phyloP scores from a whole-genome alignment of 108 stramenopile species.

The Conticribra weissflogii region DNA sequence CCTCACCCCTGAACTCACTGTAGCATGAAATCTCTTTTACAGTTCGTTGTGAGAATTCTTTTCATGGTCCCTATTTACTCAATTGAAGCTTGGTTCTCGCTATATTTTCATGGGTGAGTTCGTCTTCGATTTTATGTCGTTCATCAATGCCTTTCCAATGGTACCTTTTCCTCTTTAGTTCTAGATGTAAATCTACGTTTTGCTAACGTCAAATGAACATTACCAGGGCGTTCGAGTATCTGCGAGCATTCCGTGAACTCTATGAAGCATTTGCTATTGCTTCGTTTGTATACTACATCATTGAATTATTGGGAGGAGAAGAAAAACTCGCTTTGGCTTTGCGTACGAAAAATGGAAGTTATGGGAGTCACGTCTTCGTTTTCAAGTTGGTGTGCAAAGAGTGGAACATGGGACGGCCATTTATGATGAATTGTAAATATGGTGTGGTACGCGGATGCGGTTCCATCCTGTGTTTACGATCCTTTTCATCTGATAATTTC shows the following conservation, averaged over 20 bases:
- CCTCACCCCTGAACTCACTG: too few species aligned
- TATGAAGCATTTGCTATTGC: slow-evolving; percentile 62
- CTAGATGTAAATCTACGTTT: slow-evolving; percentile 33
- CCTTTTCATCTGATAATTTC: not conserved
- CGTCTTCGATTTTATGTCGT: not conserved
- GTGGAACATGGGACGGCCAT: slow-evolving; percentile 50
- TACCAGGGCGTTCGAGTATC: slow-evolving; percentile 29
- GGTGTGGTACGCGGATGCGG: slow-evolving; percentile 33
- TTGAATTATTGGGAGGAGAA: slow-evolving; percentile 55
- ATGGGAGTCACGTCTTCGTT: slow-evolving; percentile 30
- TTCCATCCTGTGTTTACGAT: not conserved
- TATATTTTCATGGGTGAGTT: slow-evolving; percentile 43
- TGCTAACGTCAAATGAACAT: not conserved
- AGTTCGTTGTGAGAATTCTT: slow-evolving; percentile 77
- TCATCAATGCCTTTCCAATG: too few species aligned
- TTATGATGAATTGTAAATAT: slow-evolving; percentile 59
- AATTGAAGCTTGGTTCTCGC: slow-evolving; percentile 63
- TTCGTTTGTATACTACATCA: slow-evolving; percentile 59
- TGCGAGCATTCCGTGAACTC: slow-evolving; percentile 34
- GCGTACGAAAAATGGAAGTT: slow-evolving; percentile 31
- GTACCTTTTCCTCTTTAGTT: too few species aligned
- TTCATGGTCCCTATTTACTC: slow-evolving; percentile 84
- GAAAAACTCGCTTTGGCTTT: slow-evolving; percentile 34
- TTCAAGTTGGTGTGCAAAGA: slow-evolving; percentile 10
- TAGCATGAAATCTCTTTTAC: too few species aligned